Evolutionary conservation across 1,284 basidiomycete species (phyloP), one percentile per base, ranked within the genome.

Genomic region (Anthracocystis walkeri): DNA sequence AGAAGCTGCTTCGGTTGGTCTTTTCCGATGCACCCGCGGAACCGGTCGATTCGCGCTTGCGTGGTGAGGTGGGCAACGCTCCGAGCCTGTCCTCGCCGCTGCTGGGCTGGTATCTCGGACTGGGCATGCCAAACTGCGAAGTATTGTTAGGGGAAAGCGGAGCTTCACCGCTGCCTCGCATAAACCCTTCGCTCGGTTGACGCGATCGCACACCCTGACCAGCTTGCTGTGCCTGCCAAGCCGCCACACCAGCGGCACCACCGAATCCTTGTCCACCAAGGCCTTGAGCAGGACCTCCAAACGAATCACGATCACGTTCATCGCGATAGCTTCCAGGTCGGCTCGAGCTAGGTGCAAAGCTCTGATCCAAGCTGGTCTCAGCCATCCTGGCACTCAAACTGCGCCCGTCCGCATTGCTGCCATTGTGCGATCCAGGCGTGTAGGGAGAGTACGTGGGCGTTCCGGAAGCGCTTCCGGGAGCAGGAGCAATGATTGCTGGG

Each of bases 1-100:
- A 82, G 78, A 82, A 82, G 54, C 75, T 78, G 11, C 73, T 58
- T 14, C 81, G 66, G 35, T 82, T 81, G 49, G 52, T 75, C 48
- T 64, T 57, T 35, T 79, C 50, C 3, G 51, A 45, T 6, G 45
- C 45, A 10, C 60, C 64, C 12, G 59, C 65, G 1, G 72, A 74
- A 20, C 75, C 71, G 25, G 63, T 75, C 25, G 75, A 75, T 50
- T 80, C 78, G 31, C 78, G 67, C 58, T 80, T 80, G 45, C 78
- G 65, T 7, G 78, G 75, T 16, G 76, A 78, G 0, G 66, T 38
- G 16, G 76, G 76, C 48, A 77, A 48, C 29, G 75, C 70, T 29
- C 70, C 75, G 3, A 77, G 65, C 46, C 46, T 58, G 55, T 77
- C 75, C 11, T 77, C 75, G 10, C 62, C 60, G 21, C 58, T 52